Percentiles rank a stretch among this genome's conserved stretches.
Conservation (phyloP, 1,139 yeast species). For the Taphrina populina region DNA sequence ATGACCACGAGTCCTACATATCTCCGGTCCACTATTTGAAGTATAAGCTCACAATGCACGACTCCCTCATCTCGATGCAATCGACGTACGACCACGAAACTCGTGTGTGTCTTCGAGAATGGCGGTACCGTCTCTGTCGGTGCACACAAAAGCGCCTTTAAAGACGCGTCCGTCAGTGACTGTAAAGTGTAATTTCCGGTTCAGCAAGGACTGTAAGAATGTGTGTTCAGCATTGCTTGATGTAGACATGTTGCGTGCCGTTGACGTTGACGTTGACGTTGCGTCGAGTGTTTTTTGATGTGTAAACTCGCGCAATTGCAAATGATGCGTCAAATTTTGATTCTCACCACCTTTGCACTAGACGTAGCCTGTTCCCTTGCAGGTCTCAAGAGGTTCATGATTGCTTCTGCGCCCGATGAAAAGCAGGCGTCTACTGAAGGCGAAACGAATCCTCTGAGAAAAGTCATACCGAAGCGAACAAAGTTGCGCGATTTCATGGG, state of each 20-base stretch:
- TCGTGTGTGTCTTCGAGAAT: conserved; percentile 18
- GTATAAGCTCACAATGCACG: neutral
- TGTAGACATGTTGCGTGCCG: too few species aligned
- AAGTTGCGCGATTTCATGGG: conserved; percentile 27
- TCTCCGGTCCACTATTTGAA: conserved; percentile 19
- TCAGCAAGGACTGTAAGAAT: conserved; percentile 15
- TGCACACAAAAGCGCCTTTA: conserved; percentile 18
- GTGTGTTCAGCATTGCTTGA: too few species aligned
- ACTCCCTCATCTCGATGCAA: neutral
- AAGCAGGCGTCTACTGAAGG: too few species aligned
- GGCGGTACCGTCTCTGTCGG: conserved; percentile 28
- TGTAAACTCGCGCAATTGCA: too few species aligned
- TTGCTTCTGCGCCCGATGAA: too few species aligned
- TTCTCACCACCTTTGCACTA: too few species aligned
- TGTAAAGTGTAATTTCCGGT: conserved; percentile 14
- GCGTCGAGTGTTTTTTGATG: too few species aligned
- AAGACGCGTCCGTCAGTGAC: conserved; percentile 23
- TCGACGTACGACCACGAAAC: conserved; percentile 17
- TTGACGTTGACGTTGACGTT: too few species aligned
- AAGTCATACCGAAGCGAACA: conserved; percentile 26
- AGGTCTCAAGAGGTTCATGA: too few species aligned
- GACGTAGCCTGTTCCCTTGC: too few species aligned
- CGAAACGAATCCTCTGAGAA: conserved; percentile 18
- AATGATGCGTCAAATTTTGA: too few species aligned
- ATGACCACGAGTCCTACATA: conserved; percentile 27